phyloP scores from a whole-genome alignment of 2,329 filamentous ascomycete species.

The Alternaria sp. region DNA sequence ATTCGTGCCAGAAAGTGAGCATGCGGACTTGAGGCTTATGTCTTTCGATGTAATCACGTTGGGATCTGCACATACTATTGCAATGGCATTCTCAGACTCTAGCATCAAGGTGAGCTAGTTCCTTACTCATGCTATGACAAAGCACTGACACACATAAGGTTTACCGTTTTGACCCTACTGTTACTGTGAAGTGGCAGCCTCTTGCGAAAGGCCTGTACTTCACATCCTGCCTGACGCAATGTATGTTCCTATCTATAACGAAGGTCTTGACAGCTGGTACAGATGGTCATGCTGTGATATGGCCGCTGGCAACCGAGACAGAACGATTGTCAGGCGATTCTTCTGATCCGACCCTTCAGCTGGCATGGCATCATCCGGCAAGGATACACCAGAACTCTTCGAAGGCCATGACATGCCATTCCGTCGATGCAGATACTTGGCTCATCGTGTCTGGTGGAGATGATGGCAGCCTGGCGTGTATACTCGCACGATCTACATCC shows the following conservation, averaged over 20 bases:
- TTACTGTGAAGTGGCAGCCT: conserved; percentile 45
- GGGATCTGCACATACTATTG: conserved; percentile 63
- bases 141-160: conserved; percentile 47
- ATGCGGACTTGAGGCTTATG: conserved; percentile 79
- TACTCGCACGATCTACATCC: conserved; percentile 27
- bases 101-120: conserved; percentile 64
- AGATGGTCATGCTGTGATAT: conserved; percentile 77
- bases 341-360: conserved; percentile 33
- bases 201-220: conserved; percentile 54
- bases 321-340: conserved; percentile 7
- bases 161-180: conserved; percentile 50
- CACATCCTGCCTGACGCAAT: conserved; percentile 74
- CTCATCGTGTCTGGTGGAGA: conserved; percentile 82
- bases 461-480: conserved; percentile 76
- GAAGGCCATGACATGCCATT: conserved; percentile 62
- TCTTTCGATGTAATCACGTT: conserved; percentile 69
- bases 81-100: conserved; percentile 85
- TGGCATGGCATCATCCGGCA: conserved; percentile 34
- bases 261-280: conserved; percentile 75
- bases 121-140: background rate
- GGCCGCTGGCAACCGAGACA: conserved; percentile 52
- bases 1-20: conserved; percentile 59
- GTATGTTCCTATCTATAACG: conserved; percentile 48
- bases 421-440: conserved; percentile 45
- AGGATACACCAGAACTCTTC: conserved; percentile 81